Percentiles rank a stretch among this genome's conserved stretches.
Evolutionary conservation across 768 basidiomycete species (phyloP).

Genomic region (Tulasnella sp.): DNA sequence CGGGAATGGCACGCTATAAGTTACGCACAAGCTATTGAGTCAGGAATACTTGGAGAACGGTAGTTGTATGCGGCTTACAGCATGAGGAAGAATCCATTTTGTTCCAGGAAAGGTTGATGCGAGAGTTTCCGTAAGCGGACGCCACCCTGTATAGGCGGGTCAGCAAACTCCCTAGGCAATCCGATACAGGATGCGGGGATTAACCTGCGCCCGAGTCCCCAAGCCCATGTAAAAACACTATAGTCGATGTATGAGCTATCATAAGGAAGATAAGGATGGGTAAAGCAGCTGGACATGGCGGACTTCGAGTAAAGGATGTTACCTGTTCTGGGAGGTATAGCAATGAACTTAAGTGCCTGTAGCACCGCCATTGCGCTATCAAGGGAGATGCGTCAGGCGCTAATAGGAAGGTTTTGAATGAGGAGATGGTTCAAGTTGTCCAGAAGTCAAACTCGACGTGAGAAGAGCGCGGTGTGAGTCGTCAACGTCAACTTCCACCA

Average conservation of each 20-base stretch:
- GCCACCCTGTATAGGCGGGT: slow-evolving; percentile 61
- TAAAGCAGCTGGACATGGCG: not conserved
- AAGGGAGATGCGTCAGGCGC: too few species aligned
- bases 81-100: slow-evolving; percentile 85
- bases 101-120: slow-evolving; percentile 52
- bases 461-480: too few species aligned
- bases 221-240: slow-evolving; percentile 72
- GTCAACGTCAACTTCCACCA: too few species aligned
- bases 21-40: not conserved
- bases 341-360: slow-evolving; percentile 20
- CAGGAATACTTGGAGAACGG: not conserved
- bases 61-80: slow-evolving; percentile 25
- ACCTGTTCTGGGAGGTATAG: slow-evolving; percentile 16
- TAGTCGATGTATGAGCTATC: slow-evolving; percentile 67
- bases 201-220: not conserved
- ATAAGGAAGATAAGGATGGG: not conserved
- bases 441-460: too few species aligned
- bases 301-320: not conserved
- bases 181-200: slow-evolving; percentile 38
- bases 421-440: too few species aligned
- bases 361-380: slow-evolving; percentile 16
- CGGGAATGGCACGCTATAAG: slow-evolving; percentile 37
- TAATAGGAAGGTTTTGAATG: too few species aligned
- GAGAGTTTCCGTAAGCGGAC: slow-evolving; percentile 63
- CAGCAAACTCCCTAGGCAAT: too few species aligned